Percentiles rank a stretch among this genome's conserved stretches.
Evolutionary conservation across 2,329 filamentous ascomycete species (phyloP).

Genomic region (Xylaria sp.): DNA sequence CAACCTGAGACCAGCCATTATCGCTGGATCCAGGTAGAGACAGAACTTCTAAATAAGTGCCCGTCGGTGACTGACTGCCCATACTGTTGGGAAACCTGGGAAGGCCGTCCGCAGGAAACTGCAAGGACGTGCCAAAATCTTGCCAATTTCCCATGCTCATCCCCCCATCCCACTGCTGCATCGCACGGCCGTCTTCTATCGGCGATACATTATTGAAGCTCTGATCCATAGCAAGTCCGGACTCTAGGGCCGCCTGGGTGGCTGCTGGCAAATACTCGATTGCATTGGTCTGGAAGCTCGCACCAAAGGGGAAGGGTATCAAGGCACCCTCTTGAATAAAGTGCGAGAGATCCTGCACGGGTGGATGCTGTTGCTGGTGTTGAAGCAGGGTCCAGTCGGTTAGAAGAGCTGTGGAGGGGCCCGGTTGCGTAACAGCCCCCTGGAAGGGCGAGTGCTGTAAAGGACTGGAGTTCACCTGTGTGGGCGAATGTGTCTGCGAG

Average conservation of each 20-base stretch:
- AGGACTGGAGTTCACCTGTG: conserved; percentile 63
- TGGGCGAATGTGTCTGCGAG: conserved; percentile 57
- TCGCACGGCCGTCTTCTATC: conserved; percentile 66
- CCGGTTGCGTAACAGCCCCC: conserved; percentile 57
- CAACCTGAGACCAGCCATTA: conserved; percentile 86
- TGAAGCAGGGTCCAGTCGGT: conserved; percentile 72
- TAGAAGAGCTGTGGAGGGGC: conserved; percentile 58
- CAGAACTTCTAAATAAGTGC: conserved; percentile 84
- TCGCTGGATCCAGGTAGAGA: conserved; percentile 87
- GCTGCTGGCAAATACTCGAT: conserved; percentile 71
- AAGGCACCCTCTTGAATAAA: conserved; percentile 67
- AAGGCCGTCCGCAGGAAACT: conserved; percentile 55
- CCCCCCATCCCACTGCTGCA: conserved; percentile 64
- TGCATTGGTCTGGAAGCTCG: conserved; percentile 63
- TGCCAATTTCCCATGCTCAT: conserved; percentile 78
- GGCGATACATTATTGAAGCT: conserved; percentile 68
- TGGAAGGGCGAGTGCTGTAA: conserved; percentile 66
- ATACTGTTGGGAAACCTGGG: conserved; percentile 55
- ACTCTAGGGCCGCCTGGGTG: conserved; percentile 71
- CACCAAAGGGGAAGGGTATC: conserved; percentile 63
- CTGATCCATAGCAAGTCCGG: conserved; percentile 69
- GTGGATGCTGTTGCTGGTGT: conserved; percentile 60
- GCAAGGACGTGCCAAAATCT: conserved; percentile 76
- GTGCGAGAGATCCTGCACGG: conserved; percentile 59
- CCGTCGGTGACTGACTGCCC: conserved; percentile 75